phyloP scores from a whole-genome alignment of 352 stramenopile genomes.

The Globisporangium orthogonon region DNA sequence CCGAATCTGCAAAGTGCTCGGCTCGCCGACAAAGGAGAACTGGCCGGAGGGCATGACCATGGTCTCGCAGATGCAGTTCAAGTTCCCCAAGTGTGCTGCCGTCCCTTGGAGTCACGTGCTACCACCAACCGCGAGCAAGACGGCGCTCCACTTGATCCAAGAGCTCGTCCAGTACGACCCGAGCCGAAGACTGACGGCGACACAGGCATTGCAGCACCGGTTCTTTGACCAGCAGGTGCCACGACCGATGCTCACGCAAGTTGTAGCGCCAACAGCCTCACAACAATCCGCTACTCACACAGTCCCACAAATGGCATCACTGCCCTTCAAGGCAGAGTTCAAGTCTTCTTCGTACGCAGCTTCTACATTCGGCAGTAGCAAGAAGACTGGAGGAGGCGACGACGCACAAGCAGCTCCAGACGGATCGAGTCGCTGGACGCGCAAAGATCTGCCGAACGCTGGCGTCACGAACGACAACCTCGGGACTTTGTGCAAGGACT shows the following conservation, averaged over 20 bases:
- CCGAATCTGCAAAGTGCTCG: conserved; percentile 92
- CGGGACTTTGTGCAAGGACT: conserved; percentile 11
- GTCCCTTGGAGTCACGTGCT: conserved; percentile 66
- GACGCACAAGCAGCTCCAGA: background rate
- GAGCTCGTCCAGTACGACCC: conserved; percentile 92
- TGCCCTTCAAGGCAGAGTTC: conserved; percentile 27
- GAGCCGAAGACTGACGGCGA: conserved; percentile 75
- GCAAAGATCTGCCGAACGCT: conserved; percentile 8
- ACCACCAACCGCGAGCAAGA: conserved; percentile 52
- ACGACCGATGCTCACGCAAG: conserved; percentile 26
- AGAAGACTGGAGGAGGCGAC: conserved; percentile 7
- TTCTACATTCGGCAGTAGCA: background rate
- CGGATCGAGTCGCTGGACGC: conserved; percentile 6
- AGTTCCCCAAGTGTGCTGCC: conserved; percentile 85
- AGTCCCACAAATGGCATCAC: background rate
- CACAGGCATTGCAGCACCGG: conserved; percentile 90
- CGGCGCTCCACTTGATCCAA: conserved; percentile 78
- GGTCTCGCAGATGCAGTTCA: conserved; percentile 88
- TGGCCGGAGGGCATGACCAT: conserved; percentile 90
- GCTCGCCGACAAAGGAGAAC: conserved; percentile 78
- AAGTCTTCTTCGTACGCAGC: conserved; percentile 13
- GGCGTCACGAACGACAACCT: background rate
- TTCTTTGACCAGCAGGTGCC: conserved; percentile 83
- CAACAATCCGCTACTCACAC: no score
- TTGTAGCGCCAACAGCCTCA: background rate